Base-by-base conservation (phyloP, 495 filamentous ascomycete genomes). In the Neurospora cerealis region DNA sequence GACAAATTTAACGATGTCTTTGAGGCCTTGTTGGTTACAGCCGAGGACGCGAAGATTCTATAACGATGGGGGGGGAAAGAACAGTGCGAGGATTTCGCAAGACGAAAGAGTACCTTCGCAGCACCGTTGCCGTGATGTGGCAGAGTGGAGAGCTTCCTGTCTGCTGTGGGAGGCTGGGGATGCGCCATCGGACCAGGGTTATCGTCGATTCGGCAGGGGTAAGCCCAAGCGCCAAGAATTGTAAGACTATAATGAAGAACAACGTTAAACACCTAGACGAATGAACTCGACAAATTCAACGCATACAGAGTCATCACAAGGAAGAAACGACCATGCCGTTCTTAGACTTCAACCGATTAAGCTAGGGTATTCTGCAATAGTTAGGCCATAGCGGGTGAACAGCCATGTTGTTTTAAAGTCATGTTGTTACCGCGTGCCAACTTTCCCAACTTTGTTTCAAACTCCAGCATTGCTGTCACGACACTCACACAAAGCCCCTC, bases 401-500 rank as follows among this genome's bases (percentile, higher is more conserved):
- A 1, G 11, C 48, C 15, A 28, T 28, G 10, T 60, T 13, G 48
- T 2, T 32, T 60, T 28, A 1, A 15, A 28, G 21, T 15, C 21
- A 15, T 60, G 48, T 28, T 60, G 11, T 60, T 28, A 13, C 10
- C 10, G 21, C 1, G 24, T 34, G 6, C 32, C 54, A 66, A 32
- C 28, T 66, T 66, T 19, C 28, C 28, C 54, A 62, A 17, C 24
- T 17, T 5, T 34, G 15, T 66, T 32, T 6, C 6, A 19, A 66
- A 17, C 54, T 34, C 28, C 54, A 66, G 6, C 54, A 9, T 34
- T 17, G 54, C 24, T 32, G 24, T 62, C 5, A 32, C 4, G 28
- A 36, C 28, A 11, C 37, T 79, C 69, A 81, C 39, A 87, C 85
- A 77, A 89, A 88, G 32, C 84, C 83, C 40, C 88, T 79, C 70